A percentile compares a stretch with the other conserved stretches of the same genome.
phyloP scores from a whole-genome alignment of 2,329 filamentous ascomycete genomes.

The Corynespora cassiicola region DNA sequence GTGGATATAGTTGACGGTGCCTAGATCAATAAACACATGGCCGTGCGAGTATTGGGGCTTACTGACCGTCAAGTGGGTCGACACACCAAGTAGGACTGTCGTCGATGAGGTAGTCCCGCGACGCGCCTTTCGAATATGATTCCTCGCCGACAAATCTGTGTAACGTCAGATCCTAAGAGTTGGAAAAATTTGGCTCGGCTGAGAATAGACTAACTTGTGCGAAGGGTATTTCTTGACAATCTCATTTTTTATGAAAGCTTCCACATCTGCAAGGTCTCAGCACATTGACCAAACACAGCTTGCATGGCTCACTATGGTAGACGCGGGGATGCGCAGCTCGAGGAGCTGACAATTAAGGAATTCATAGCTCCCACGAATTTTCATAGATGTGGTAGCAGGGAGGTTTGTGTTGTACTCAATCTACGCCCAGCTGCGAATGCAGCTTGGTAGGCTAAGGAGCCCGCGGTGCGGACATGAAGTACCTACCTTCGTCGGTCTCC shows the following conservation, averaged over 20 bases:
- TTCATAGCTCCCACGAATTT: no score
- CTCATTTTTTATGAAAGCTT: constrained; percentile 69
- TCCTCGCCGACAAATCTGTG: constrained; percentile 78
- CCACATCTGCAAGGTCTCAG: constrained; percentile 65
- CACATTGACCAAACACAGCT: constrained; percentile 1
- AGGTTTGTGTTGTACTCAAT: no score
- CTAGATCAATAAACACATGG: no score
- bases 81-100: constrained; percentile 75
- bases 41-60: no score
- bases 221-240: constrained; percentile 67
- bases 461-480: not conserved
- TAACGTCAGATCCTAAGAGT: not conserved
- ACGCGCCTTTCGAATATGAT: constrained; percentile 72
- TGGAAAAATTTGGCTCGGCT: not conserved
- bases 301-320: no score
- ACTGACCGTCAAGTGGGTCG: constrained; percentile 73
- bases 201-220: constrained; percentile 64
- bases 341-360: no score
- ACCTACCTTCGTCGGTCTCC: constrained; percentile 72
- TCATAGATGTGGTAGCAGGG: no score
- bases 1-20: constrained; percentile 81
- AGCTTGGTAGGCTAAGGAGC: no score
- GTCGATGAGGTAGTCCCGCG: constrained; percentile 71
- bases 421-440: not conserved
- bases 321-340: no score